A percentile compares a stretch with the other conserved stretches of the same genome.
These are phyloP conservation scores for Marchantia paleacea DNA, from an alignment of 225 moss, liverwort and hornwort species.

Conservation along the genomic window DNA sequence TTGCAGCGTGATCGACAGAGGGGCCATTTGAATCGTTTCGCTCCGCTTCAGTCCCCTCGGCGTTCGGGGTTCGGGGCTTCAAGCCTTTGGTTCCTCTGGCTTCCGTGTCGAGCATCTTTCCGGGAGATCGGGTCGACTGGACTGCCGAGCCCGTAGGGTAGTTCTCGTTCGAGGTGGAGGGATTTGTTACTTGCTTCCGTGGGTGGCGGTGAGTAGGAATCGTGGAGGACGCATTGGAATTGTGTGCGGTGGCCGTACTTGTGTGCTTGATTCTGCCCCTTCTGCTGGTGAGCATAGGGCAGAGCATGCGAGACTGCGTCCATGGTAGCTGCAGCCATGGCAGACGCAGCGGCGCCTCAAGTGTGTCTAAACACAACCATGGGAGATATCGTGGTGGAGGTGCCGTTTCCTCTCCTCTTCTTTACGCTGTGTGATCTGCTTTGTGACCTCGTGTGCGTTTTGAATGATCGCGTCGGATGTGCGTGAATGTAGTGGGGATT, in stretches of 20 bases:
- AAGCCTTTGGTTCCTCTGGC: too few relatives aligned
- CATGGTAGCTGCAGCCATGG: conserved; percentile 37
- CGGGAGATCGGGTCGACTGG: too few relatives aligned
- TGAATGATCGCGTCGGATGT: too few relatives aligned
- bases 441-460: too few relatives aligned
- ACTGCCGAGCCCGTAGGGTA: too few relatives aligned
- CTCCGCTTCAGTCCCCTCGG: too few relatives aligned
- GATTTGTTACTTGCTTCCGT: not conserved
- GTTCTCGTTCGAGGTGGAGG: not conserved
- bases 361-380: conserved; percentile 47
- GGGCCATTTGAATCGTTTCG: too few relatives aligned
- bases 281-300: conserved; percentile 38
- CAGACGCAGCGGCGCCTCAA: conserved; percentile 38
- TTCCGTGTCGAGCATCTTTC: too few relatives aligned
- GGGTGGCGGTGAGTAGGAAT: not conserved
- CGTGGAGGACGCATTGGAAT: conserved; percentile 31
- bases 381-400: conserved; percentile 52
- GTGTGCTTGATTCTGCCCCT: conserved; percentile 38
- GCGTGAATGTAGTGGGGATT: too few relatives aligned
- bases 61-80: too few relatives aligned
- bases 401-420: not conserved
- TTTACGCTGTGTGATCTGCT: not conserved
- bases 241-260: conserved; percentile 35
- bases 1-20: too few relatives aligned
- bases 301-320: conserved; percentile 37